phyloP scores from a whole-genome alignment of 495 filamentous ascomycete species.

The Aspergillus conjunctus region DNA sequence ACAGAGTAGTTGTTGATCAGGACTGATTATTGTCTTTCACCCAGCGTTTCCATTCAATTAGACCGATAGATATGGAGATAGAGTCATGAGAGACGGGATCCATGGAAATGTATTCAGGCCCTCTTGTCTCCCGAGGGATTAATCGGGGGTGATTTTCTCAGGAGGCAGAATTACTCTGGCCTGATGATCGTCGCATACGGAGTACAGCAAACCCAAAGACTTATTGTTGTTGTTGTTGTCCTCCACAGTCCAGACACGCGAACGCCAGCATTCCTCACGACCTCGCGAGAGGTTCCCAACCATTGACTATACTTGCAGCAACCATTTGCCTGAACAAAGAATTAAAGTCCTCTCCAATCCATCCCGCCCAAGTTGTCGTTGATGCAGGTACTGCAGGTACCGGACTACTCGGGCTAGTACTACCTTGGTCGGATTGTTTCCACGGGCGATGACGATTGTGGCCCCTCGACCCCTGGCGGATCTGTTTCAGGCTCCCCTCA shows the following conservation, averaged over 20 bases:
- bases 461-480: background rate
- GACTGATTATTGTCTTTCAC: background rate
- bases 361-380: no score
- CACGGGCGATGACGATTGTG: background rate
- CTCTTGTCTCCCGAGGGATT: constrained; percentile 3
- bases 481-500: background rate
- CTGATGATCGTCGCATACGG: background rate
- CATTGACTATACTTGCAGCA: no score
- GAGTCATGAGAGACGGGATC: constrained; percentile 1
- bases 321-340: no score
- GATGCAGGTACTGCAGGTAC: no score
- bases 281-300: no score
- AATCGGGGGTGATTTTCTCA: constrained; percentile 4
- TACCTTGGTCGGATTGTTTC: no score
- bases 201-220: background rate
- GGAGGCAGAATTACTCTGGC: background rate
- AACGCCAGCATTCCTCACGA: no score
- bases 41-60: background rate
- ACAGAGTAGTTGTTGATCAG: background rate
- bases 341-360: no score
- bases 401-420: no score
- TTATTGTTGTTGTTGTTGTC: no score
- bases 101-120: constrained; percentile 12
- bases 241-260: background rate
- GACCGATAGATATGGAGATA: background rate